Conservation (phyloP, 2,329 filamentous ascomycete genomes). For the Epichloe aotearoae region DNA sequence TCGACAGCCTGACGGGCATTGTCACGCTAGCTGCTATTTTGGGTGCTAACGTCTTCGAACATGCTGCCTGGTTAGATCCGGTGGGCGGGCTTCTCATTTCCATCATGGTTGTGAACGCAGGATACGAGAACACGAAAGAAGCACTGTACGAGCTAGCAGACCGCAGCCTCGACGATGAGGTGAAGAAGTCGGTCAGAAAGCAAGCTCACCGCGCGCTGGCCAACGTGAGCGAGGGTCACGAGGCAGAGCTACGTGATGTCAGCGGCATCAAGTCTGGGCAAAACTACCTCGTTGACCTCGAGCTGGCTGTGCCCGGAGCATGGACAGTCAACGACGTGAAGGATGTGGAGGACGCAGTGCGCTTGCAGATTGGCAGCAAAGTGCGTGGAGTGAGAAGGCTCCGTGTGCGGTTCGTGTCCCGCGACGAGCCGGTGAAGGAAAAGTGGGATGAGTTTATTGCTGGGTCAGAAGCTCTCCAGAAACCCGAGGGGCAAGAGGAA, state of each 20-base stretch:
- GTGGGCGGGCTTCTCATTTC: conserved; percentile 89
- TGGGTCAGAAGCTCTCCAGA: conserved; percentile 35
- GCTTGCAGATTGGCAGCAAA: conserved; percentile 58
- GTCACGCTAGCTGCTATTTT: conserved; percentile 83
- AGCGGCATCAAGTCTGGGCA: conserved; percentile 92
- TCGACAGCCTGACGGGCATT: conserved; percentile 90
- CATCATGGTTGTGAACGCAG: conserved; percentile 82
- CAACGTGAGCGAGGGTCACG: conserved; percentile 36
- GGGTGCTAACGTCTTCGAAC: conserved; percentile 72
- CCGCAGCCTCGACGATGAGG: conserved; percentile 71
- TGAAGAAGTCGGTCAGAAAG: conserved; percentile 58
- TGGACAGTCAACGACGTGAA: conserved; percentile 65
- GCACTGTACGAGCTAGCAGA: conserved; percentile 87
- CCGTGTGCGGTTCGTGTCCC: conserved; percentile 69
- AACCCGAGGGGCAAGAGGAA: conserved; percentile 50
- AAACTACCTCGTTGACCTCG: conserved; percentile 87
- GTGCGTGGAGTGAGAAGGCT: conserved; percentile 71
- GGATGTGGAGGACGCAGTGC: conserved; percentile 58
- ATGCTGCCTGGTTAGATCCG: conserved; percentile 86
- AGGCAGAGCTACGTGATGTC: conserved; percentile 62
- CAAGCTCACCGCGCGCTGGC: conserved; percentile 48
- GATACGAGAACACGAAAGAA: conserved; percentile 69
- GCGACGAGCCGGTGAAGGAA: conserved; percentile 43
- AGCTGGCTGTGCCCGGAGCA: conserved; percentile 62
- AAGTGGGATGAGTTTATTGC: conserved; percentile 68